Evolutionary conservation across 768 basidiomycete species (phyloP), one percentile per base, ranked within the genome.

Genomic region (Strobilomyces dryophilus): DNA sequence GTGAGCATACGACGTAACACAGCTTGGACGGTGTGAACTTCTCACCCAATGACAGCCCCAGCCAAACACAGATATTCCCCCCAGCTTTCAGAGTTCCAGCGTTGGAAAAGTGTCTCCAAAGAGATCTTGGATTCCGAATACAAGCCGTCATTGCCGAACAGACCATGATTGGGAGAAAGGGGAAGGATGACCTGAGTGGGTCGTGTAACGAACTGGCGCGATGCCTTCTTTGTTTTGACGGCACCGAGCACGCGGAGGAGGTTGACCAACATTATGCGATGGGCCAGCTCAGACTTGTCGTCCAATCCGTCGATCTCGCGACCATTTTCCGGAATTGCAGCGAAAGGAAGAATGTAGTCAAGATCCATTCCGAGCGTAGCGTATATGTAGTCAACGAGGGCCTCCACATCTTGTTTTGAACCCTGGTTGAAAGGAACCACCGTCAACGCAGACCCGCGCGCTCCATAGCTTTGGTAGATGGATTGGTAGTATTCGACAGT

Each of bases 351-450:
- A 63, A 99, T 92, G 72, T 98, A 99, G 73, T 99, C 97, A 52
- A 99, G 82, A 73, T 99, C 97, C 76, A 98, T 84, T 51, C 92
- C 89, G 49, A 99, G 85, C 24, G 85, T 93, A 27, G 87, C 83
- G 73, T 98, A 99, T 71, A 99, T 95, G 70, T 98, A 99, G 73
- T 98, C 95, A 61, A 99, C 85, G 47, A 99, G 84, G 5, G 95
- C 93, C 65, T 99, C 97, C 36, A 98, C 92, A 60, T 99, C 97
- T 69, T 98, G 97, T 73, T 93, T 97, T 4, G 97, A 98, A 27
- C 90, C 97, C 70, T 98, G 95, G 66, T 99, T 99, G 83, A 98
- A 99, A 14, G 97, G 97, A 32, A 99, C 95, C 47, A 99, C 95
- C 12, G 94, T 94, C 42, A 99, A 79, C 18, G 93, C 90, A n/a